phyloP scores from a whole-genome alignment of 805 yeast genomes.

The Suhomyces sp. region DNA sequence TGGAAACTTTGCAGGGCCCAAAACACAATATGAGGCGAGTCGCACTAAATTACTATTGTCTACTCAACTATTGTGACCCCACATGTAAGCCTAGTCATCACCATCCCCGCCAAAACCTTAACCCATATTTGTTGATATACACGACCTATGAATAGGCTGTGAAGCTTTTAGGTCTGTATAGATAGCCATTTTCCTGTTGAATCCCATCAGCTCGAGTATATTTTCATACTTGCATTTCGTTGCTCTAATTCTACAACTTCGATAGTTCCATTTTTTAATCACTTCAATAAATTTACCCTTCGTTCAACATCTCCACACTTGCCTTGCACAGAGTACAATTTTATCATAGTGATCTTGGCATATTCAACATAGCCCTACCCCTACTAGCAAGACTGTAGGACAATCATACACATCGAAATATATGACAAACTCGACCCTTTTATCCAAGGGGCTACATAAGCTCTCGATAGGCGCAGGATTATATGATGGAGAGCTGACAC shows the following conservation, averaged over 20 bases:
- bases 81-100: constrained; percentile 2
- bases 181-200: background rate
- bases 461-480: background rate
- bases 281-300: background rate
- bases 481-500: background rate
- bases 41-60: background rate
- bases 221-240: background rate
- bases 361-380: background rate
- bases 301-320: background rate
- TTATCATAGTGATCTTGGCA: background rate
- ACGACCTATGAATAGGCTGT: background rate
- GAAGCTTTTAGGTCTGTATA: background rate
- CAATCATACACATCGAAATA: background rate
- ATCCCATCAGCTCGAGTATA: background rate
- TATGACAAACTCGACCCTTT: constrained; percentile 5
- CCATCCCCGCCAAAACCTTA: background rate
- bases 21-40: background rate
- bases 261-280: background rate
- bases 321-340: background rate
- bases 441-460: constrained; percentile 12
- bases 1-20: background rate
- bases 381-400: background rate
- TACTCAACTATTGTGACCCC: background rate
- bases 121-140: background rate
- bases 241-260: background rate